Evolutionary conservation across 2,329 filamentous ascomycete genomes (phyloP).

Genomic region (Exophiala mesophila): DNA sequence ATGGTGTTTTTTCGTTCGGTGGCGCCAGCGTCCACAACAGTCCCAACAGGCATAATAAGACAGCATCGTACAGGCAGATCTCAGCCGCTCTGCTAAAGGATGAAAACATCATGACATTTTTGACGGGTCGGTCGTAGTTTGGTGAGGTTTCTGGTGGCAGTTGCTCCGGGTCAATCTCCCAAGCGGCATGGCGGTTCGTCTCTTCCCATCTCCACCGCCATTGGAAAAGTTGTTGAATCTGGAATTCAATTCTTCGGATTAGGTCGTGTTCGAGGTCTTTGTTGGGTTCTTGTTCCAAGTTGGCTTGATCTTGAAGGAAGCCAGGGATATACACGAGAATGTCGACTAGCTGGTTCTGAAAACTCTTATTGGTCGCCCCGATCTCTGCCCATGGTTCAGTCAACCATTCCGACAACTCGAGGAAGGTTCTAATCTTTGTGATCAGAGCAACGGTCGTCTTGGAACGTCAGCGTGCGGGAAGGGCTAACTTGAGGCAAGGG

Average conservation of each 20-base stretch:
- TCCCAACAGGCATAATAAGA: slow-evolving; percentile 17
- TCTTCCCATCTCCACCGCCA: slow-evolving; percentile 22
- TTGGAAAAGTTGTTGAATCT: slow-evolving; percentile 12
- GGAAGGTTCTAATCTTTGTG: slow-evolving; percentile 16
- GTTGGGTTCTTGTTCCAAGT: slow-evolving; percentile 9
- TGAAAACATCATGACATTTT: slow-evolving; percentile 53
- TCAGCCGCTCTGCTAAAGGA: slow-evolving; percentile 16
- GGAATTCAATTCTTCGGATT: slow-evolving; percentile 13
- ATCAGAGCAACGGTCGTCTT: slow-evolving; percentile 19
- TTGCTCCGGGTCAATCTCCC: slow-evolving; percentile 14
- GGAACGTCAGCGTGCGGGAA: not conserved
- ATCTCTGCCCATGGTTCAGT: slow-evolving; percentile 13
- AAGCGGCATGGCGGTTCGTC: slow-evolving; percentile 10
- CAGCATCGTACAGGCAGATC: slow-evolving; percentile 18
- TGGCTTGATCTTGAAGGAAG: slow-evolving; percentile 16
- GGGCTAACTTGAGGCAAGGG: not conserved
- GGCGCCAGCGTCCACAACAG: slow-evolving; percentile 16
- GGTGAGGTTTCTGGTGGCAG: slow-evolving; percentile 60
- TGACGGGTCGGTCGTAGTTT: slow-evolving; percentile 79
- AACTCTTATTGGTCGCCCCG: slow-evolving; percentile 12
- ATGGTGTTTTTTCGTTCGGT: slow-evolving; percentile 1
- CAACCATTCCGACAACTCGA: slow-evolving; percentile 16
- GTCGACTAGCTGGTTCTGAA: slow-evolving; percentile 21
- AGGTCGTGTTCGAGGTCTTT: slow-evolving; percentile 9
- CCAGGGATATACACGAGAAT: slow-evolving; percentile 18